A percentile compares a stretch with the other conserved stretches of the same genome.
phyloP scores from a whole-genome alignment of 129 eudicot species.

The Lactuca saligna region DNA sequence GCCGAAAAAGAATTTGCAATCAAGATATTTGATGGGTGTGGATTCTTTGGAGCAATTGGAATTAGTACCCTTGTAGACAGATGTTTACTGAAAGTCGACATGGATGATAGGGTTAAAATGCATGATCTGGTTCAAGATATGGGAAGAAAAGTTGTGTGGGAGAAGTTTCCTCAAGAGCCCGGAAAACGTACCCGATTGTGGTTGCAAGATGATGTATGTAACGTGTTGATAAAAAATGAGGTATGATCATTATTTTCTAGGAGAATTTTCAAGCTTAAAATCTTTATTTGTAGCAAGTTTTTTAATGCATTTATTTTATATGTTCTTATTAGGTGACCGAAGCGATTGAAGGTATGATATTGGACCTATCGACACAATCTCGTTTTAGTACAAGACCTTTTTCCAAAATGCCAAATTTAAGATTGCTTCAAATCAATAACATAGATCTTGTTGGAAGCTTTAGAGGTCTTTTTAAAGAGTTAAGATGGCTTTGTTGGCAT shows the following conservation, averaged over 20 bases:
- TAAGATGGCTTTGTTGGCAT: conserved; percentile 38
- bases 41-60: conserved; percentile 11
- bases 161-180: conserved; percentile 18
- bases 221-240: conserved; percentile 15
- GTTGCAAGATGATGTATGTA: conserved; percentile 11
- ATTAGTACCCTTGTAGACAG: conserved; percentile 15
- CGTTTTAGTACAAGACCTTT: conserved; percentile 17
- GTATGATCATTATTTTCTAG: conserved; percentile 5
- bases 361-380: neutral
- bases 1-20: conserved; percentile 3
- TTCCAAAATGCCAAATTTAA: conserved; percentile 15
- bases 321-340: conserved; percentile 12
- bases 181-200: conserved; percentile 22
- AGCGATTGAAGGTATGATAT: conserved; percentile 12
- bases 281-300: neutral
- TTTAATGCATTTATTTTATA: neutral
- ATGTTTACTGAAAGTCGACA: conserved; percentile 21
- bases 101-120: conserved; percentile 19
- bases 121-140: conserved; percentile 21
- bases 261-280: neutral
- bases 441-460: conserved; percentile 16
- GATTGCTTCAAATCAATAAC: conserved; percentile 20
- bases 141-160: conserved; percentile 25
- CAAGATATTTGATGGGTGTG: conserved; percentile 21
- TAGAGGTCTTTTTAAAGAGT: conserved; percentile 19